Evolutionary conservation across 331 rosid genomes (phyloP).

Genomic region (Spiraea crenata): DNA sequence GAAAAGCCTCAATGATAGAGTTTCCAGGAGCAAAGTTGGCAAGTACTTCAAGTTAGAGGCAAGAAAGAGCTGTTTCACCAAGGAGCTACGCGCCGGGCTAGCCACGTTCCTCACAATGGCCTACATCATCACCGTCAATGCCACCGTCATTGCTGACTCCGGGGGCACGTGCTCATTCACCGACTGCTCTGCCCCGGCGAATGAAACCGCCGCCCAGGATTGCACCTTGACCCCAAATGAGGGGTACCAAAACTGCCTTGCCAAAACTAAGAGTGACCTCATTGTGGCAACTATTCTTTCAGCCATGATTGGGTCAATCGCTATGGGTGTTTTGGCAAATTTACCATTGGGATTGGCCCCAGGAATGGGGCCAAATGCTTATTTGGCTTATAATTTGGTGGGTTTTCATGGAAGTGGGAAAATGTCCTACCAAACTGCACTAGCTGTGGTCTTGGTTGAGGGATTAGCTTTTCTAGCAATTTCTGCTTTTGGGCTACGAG

Average conservation of each 20-base stretch:
- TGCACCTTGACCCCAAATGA: conserved; percentile 50
- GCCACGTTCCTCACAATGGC: conserved; percentile 97
- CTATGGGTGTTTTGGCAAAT: conserved; percentile 81
- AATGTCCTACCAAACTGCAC: conserved; percentile 57
- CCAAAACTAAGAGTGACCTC: conserved; percentile 66
- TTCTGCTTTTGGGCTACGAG: conserved; percentile 71
- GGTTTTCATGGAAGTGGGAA: conserved; percentile 83
- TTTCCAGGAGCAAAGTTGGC: conserved; percentile 57
- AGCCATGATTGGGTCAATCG: conserved; percentile 64
- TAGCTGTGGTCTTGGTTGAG: conserved; percentile 62
- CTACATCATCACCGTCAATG: conserved; percentile 88
- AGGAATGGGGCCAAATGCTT: conserved; percentile 94
- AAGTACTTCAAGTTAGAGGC: conserved; percentile 68
- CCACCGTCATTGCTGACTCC: conserved; percentile 69
- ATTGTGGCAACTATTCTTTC: conserved; percentile 78
- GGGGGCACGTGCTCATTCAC: conserved; percentile 72
- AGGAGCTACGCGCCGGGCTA: conserved; percentile 69
- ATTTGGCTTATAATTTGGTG: conserved; percentile 69
- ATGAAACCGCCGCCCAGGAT: conserved; percentile 42
- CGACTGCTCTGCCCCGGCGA: conserved; percentile 52
- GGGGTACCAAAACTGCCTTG: conserved; percentile 68
- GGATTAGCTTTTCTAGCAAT: conserved; percentile 55
- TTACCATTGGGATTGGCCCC: conserved; percentile 89
- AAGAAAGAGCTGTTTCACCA: conserved; percentile 61
- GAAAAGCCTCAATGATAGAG: conserved; percentile 45